Base-by-base conservation (phyloP, 768 basidiomycete genomes). In the Galerina sulciceps region DNA sequence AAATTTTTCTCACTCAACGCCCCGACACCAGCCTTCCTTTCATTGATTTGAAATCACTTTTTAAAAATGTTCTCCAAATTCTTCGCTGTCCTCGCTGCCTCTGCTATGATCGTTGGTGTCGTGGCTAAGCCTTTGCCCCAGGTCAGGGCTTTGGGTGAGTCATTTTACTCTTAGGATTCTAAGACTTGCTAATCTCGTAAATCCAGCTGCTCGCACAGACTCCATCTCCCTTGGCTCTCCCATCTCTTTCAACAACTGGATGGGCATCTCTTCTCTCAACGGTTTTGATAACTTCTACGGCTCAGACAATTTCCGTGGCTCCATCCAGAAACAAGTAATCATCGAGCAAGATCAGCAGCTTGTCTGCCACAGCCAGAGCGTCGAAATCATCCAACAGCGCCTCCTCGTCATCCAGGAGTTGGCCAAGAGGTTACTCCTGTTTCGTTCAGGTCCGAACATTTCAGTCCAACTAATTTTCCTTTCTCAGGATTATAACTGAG, bases 211-310 rank as follows among this genome's bases (percentile, higher is more conserved):
- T 42, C 63, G 60, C 26, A 40, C 38, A 31, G 26, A 31, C 26
- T 31, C 26, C 2, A 31, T 4, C 26, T 31, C 26, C 20, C 36
- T 34, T 40, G 53, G 53, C 8, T 55, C 58, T 44, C 51, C 41
- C 34, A 54, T 57, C 50, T 72, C 69, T 11, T 75, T 77, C 67
- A 64, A 74, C 61, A 71, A 70, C 69, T 82, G 76, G 73, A 66
- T 69, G 4, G 79, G 79, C 5, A 66, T 74, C 60, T 63, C 68
- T 50, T 77, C 73, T 11, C 53, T 78, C 48, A 57, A 57, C 53
- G 68, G 69, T 56, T 81, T 82, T 62, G 81, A 81, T 60, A 74
- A 75, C 71, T 81, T 81, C 71, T 77, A 78, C 57, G 80, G 81
- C 13, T 56, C 67, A 6, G 74, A 75, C 52, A 77, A 81, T 72